A percentile compares a stretch with the other conserved stretches of the same genome.
Conservation (phyloP, 2,329 filamentous ascomycete species). For the Zarea fungicola region DNA sequence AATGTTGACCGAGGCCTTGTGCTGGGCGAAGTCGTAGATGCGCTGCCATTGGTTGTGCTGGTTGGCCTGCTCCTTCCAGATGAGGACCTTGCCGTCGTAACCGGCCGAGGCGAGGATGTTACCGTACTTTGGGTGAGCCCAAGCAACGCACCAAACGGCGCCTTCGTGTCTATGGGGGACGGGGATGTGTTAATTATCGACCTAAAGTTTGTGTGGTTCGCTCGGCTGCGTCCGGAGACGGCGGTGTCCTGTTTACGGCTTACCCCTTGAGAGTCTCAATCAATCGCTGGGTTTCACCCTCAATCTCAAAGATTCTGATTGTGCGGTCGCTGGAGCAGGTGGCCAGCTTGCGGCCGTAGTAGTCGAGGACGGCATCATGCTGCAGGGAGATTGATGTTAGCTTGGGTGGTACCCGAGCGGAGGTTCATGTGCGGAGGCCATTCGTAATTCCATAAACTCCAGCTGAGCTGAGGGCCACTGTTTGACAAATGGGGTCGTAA, state of each 20-base stretch:
- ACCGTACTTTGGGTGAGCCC: slow-evolving; percentile 98
- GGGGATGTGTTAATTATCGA: background rate
- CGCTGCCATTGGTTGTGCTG: slow-evolving; percentile 65
- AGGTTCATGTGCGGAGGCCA: slow-evolving; percentile 6
- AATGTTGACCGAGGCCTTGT: slow-evolving; percentile 95
- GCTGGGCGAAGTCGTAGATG: slow-evolving; percentile 87
- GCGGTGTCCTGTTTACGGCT: slow-evolving; percentile 20
- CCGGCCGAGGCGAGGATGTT: slow-evolving; percentile 93
- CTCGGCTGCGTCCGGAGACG: background rate
- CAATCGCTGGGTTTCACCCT: slow-evolving; percentile 84
- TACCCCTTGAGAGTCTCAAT: slow-evolving; percentile 94
- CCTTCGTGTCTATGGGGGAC: slow-evolving; percentile 71
- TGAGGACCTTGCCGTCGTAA: slow-evolving; percentile 97
- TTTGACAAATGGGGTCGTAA: too few relatives aligned
- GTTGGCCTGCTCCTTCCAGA: slow-evolving; percentile 83
- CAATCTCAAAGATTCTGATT: slow-evolving; percentile 98
- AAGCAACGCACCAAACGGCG: slow-evolving; percentile 95
- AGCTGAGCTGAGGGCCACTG: too few relatives aligned
- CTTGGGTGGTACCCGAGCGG: background rate
- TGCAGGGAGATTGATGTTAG: slow-evolving; percentile 30
- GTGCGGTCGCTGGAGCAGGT: slow-evolving; percentile 98
- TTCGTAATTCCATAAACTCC: too few relatives aligned
- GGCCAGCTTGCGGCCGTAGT: slow-evolving; percentile 92
- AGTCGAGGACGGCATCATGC: slow-evolving; percentile 98
- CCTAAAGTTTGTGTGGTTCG: slow-evolving; percentile 14